Evolutionary conservation across 176 grass and related monocot species (phyloP), one percentile per base, ranked within the genome.

Genomic region (Echinochloa phyllopogon): DNA sequence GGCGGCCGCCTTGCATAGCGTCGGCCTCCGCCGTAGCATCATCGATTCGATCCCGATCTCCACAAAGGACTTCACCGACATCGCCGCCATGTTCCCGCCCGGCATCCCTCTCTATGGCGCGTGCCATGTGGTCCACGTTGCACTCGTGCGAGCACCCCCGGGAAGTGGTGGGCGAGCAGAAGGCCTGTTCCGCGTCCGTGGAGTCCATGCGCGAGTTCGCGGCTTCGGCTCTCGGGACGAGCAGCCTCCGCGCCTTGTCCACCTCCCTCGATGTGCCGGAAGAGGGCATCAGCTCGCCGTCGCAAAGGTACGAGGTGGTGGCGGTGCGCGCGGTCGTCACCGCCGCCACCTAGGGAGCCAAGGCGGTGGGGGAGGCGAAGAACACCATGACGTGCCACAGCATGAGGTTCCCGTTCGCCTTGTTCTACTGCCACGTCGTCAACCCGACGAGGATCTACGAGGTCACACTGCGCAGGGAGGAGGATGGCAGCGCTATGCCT

Each of bases 161-260:
- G 1, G 9, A 33, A 1, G 5, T 65, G 12, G n/a, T 4, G 1
- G 14, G 33, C 14, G 33, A 65, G 33, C 11, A 29, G n/a, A 33
- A 38, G 33, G 62, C 62, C 4, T 85, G 87, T 60, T 69, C 69
- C 40, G 69, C 76, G 38, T 81, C 69, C n/a, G 39, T 89, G 5
- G 81, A 88, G 74, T 74, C 87, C 10, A 69, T 84, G 37, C 41
- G 25, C 27, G 82, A 81, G 24, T 67, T 89, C 27, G 8, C 58
- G 8, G 0, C 1, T 4, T 58, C 69, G 4, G 53, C 42, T 10
- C 61, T 89, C 9, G 42, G 71, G 25, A 86, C 88, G 8, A 23
- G n/a, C 0, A 10, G 71, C 3, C 27, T 89, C 4, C 55, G 6
- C 0, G 83, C 83, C 8, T 36, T 84, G 38, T 86, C 67, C n/a